Base-by-base conservation (phyloP, 352 stramenopile species). In the Pythium coloratum region DNA sequence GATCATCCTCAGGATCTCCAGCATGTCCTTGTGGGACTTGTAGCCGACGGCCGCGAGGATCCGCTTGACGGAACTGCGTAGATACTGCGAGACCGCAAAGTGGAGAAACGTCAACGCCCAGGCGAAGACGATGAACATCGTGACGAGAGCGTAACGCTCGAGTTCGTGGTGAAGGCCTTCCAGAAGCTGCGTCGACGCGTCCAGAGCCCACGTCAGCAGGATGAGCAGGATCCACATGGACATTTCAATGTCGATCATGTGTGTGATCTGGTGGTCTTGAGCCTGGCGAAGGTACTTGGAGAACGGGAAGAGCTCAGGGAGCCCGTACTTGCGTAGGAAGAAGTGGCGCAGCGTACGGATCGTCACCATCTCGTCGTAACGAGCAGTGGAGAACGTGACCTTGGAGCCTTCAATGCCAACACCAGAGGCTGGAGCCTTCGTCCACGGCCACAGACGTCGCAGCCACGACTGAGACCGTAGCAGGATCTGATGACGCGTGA, bases 221-320 rank as follows among this genome's bases (percentile, higher is more conserved):
- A 72, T 54, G 14, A 72, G 33, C 46, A 72, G 18, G 28, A 69
- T 54, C 67, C 61, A 91, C 70, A 81, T 89, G 6, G 79, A 82
- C 20, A 85, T 80, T 42, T 90, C 72, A 5, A 92, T 77, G 32
- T 91, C 79, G 46, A 91, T 87, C 72, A 92, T 84, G 63, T 92
- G 79, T 36, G 77, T 86, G 59, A 92, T 88, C 64, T 92, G 80
- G 65, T 80, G 84, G 14, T 86, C 82, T 70, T 92, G 84, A 4
- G 81, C 82, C 12, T 86, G 78, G 54, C 76, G 75, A 1, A 92
- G 60, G 59, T 92, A 92, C 69, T 91, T 91, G 62, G 77, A 78
- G 64, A 90, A 92, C 14, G 84, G 80, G 34, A 72, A 72, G 2
- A 72, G 66, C 47, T 72, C 59, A 1, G 66, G 66, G 9, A 72